These are phyloP conservation scores for Ogataea hybrid DNA, from an alignment of 1,139 yeast species.

Conservation along the genomic window DNA sequence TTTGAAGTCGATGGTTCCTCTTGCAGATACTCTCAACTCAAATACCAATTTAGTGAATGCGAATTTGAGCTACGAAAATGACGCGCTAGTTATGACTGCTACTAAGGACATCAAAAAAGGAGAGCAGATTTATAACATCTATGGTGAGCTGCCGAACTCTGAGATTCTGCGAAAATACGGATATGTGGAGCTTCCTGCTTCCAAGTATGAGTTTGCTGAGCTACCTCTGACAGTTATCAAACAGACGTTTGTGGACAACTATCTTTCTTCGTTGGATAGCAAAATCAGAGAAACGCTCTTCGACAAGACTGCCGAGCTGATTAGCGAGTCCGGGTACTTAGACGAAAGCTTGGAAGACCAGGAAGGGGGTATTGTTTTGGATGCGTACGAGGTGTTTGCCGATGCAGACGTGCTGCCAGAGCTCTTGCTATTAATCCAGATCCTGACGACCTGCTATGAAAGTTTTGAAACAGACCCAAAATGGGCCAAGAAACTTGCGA, in stretches of 20 bases:
- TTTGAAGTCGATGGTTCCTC: slow-evolving; percentile 85
- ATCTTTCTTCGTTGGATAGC: slow-evolving; percentile 15
- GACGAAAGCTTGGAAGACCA: slow-evolving; percentile 33
- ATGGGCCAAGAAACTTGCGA: slow-evolving; percentile 33
- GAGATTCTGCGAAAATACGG: slow-evolving; percentile 90
- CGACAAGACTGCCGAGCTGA: slow-evolving; percentile 34
- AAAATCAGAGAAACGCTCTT: slow-evolving; percentile 23
- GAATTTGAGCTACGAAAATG: slow-evolving; percentile 47
- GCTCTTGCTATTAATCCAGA: slow-evolving; percentile 50
- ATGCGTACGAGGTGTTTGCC: slow-evolving; percentile 59
- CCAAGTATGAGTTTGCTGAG: slow-evolving; percentile 82
- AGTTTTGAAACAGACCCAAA: slow-evolving; percentile 35
- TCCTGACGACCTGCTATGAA: slow-evolving; percentile 43
- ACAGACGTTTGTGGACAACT: slow-evolving; percentile 33
- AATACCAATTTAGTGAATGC: slow-evolving; percentile 80
- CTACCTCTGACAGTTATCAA: slow-evolving; percentile 46
- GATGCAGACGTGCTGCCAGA: slow-evolving; percentile 61
- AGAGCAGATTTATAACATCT: slow-evolving; percentile 81
- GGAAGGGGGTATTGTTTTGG: slow-evolving; percentile 50
- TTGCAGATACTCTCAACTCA: slow-evolving; percentile 89
- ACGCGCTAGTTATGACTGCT: slow-evolving; percentile 63
- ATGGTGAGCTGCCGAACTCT: slow-evolving; percentile 87
- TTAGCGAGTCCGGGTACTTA: slow-evolving; percentile 32
- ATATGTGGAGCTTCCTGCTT: slow-evolving; percentile 75
- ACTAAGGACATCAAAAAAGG: slow-evolving; percentile 59